phyloP scores from a whole-genome alignment of 495 filamentous ascomycete species.

The Penicillium turbatum region DNA sequence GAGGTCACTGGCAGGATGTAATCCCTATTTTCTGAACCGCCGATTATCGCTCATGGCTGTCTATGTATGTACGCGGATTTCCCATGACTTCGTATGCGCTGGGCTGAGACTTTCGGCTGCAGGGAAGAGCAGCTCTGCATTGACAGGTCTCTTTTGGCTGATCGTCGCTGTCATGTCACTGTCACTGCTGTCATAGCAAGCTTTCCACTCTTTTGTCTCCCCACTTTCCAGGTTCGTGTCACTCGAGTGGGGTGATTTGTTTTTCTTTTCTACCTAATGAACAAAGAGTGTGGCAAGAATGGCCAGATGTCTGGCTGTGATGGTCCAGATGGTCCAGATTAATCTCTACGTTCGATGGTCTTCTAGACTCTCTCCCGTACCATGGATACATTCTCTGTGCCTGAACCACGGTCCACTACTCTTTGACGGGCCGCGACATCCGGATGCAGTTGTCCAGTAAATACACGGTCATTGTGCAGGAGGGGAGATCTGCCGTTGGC shows the following conservation, averaged over 20 bases:
- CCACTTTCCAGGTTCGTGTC: not conserved
- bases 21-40: not conserved
- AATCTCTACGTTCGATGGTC: not conserved
- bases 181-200: constrained; percentile 11
- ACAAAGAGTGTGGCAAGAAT: not conserved
- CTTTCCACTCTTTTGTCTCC: not conserved
- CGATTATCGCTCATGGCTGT: constrained; percentile 1
- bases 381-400: not conserved
- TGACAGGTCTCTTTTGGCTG: not conserved
- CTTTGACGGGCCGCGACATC: not conserved
- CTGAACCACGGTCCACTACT: not conserved
- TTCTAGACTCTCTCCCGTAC: not conserved
- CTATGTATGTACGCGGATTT: not conserved
- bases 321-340: constrained; percentile 2
- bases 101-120: constrained; percentile 1
- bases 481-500: not conserved
- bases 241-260: not conserved
- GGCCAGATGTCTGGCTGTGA: not conserved
- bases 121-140: not conserved
- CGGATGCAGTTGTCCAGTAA: not conserved
- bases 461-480: not conserved
- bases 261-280: not conserved
- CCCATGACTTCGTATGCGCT: not conserved
- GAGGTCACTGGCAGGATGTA: constrained; percentile 4
- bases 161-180: not conserved